Percentiles rank a stretch among this genome's conserved stretches.
Conservation (phyloP, 2,329 filamentous ascomycete species). For the Aquanectria penicillioides region DNA sequence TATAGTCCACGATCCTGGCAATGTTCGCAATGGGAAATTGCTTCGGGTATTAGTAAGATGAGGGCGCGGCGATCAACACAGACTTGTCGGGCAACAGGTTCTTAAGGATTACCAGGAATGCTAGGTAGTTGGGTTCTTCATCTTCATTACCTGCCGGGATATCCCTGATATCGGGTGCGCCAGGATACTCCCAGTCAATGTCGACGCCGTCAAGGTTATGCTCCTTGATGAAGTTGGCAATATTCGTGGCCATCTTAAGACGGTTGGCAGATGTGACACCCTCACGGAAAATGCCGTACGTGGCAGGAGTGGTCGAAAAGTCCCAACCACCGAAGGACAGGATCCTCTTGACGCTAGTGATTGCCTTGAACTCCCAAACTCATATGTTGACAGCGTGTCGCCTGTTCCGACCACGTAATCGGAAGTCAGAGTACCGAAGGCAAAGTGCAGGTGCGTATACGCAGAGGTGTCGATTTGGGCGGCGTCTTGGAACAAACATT, state of each 20-base stretch:
- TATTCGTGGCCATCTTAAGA: slow-evolving; percentile 43
- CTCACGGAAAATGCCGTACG: slow-evolving; percentile 26
- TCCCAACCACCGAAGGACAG: slow-evolving; percentile 43
- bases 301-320: slow-evolving; percentile 25
- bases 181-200: slow-evolving; percentile 55
- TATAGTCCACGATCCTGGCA: slow-evolving; percentile 14
- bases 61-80: neutral
- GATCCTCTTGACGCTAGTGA: slow-evolving; percentile 31
- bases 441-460: slow-evolving; percentile 39
- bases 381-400: slow-evolving; percentile 20
- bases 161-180: neutral
- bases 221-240: slow-evolving; percentile 50
- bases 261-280: slow-evolving; percentile 44
- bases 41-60: neutral
- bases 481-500: slow-evolving; percentile 36
- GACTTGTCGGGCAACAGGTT: neutral
- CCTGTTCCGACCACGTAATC: slow-evolving; percentile 37
- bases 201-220: slow-evolving; percentile 51
- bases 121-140: neutral
- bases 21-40: neutral
- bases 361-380: slow-evolving; percentile 44
- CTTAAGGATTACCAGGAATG: neutral
- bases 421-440: slow-evolving; percentile 34
- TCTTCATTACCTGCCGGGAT: neutral
- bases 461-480: slow-evolving; percentile 30